Conservation (phyloP, 495 filamentous ascomycete species). For the Thozetella sp. region DNA sequence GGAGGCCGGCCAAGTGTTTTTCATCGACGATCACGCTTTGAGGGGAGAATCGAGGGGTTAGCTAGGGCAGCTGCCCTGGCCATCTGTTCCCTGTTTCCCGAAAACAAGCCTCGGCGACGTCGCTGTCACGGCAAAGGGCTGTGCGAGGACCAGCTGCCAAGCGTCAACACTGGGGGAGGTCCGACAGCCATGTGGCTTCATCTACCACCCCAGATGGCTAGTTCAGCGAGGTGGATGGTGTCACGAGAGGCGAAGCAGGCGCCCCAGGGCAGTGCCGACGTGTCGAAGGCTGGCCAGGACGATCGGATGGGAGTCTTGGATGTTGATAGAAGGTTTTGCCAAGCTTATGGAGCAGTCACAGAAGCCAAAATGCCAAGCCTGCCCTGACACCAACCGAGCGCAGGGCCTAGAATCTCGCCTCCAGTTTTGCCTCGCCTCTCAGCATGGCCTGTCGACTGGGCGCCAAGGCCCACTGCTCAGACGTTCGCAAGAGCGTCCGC, state of each 20-base stretch:
- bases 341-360: neutral
- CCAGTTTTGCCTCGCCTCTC: neutral
- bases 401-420: neutral
- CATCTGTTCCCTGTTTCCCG: too few relatives aligned
- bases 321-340: neutral
- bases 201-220: neutral
- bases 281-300: neutral
- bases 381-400: neutral
- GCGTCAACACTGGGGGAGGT: too few relatives aligned
- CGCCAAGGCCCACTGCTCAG: neutral
- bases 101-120: too few relatives aligned
- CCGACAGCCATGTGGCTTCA: too few relatives aligned
- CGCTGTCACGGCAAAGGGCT: too few relatives aligned
- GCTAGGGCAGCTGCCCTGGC: too few relatives aligned
- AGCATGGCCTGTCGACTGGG: too few relatives aligned
- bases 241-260: too few relatives aligned
- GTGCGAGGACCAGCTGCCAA: too few relatives aligned
- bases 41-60: too few relatives aligned
- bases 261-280: neutral
- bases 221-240: neutral
- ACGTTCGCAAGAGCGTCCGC: neutral
- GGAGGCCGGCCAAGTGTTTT: too few relatives aligned
- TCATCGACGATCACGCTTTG: too few relatives aligned
- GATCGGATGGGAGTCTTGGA: neutral
- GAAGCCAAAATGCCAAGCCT: neutral